Percentiles rank a stretch among this genome's conserved stretches.
Conservation (phyloP, 1,284 basidiomycete species). For the Microbotryum saponariae region DNA sequence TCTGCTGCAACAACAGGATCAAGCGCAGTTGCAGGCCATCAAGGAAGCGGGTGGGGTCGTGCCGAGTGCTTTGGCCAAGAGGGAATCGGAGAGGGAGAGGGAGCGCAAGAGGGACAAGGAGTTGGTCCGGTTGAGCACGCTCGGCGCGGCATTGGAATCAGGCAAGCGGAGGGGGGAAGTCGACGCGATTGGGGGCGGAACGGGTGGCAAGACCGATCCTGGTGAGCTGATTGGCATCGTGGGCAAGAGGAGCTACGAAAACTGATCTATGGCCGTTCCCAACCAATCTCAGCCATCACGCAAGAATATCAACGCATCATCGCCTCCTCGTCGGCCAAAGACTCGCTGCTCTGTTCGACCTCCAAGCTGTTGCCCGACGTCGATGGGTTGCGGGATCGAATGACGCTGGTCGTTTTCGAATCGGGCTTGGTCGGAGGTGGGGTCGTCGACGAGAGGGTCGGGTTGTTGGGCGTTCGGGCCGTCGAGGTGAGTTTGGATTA, state of each 20-base stretch:
- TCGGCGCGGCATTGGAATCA: slow-evolving; percentile 32
- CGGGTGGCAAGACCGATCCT: slow-evolving; percentile 2
- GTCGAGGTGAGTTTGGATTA: slow-evolving; percentile 16
- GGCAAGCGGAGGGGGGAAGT: not conserved
- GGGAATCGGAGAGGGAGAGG: slow-evolving; percentile 5
- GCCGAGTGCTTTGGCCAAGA: slow-evolving; percentile 10
- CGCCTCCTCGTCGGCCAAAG: slow-evolving; percentile 3
- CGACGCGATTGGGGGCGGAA: slow-evolving; percentile 3
- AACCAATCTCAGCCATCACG: slow-evolving; percentile 18
- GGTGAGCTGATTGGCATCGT: not conserved
- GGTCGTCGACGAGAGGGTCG: slow-evolving; percentile 24
- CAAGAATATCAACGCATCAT: slow-evolving; percentile 31
- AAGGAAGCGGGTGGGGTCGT: too few species aligned
- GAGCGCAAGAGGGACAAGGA: slow-evolving; percentile 34
- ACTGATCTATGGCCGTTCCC: not conserved
- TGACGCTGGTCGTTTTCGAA: slow-evolving; percentile 42
- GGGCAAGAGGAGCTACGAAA: not conserved
- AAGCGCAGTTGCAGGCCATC: too few species aligned
- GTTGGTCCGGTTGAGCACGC: slow-evolving; percentile 33
- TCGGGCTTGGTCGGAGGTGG: slow-evolving; percentile 39
- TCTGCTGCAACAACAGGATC: too few species aligned
- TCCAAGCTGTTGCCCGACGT: slow-evolving; percentile 41
- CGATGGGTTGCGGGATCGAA: slow-evolving; percentile 42
- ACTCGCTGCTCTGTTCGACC: slow-evolving; percentile 40
- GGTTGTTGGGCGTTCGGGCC: slow-evolving; percentile 13